Evolutionary conservation across 1,284 basidiomycete genomes (phyloP).

Genomic region (Papiliotrema flavescens): DNA sequence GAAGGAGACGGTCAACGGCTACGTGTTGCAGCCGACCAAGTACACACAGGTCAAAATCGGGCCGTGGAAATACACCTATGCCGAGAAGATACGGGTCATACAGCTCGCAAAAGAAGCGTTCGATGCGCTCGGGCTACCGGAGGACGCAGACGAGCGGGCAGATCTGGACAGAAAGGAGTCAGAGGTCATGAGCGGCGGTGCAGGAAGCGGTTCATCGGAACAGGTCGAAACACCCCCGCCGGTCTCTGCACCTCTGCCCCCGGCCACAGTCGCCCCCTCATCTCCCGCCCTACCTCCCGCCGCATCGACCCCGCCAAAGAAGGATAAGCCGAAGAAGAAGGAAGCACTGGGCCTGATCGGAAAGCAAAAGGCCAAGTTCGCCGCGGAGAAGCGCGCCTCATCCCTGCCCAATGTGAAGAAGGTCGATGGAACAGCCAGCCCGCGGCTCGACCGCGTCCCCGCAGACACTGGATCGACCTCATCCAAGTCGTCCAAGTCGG

Average conservation of each 20-base stretch:
- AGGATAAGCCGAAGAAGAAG: neutral
- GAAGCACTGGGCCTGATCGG: conserved; percentile 15
- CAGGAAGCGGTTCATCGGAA: neutral
- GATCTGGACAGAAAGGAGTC: conserved; percentile 34
- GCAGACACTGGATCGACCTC: too few relatives aligned
- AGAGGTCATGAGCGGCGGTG: conserved; percentile 33
- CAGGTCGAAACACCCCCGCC: neutral
- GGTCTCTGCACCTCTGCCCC: neutral
- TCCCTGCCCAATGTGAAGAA: conserved; percentile 20
- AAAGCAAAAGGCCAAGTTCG: conserved; percentile 29
- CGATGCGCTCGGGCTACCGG: conserved; percentile 34
- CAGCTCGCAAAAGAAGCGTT: conserved; percentile 36
- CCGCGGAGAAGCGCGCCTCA: conserved; percentile 20
- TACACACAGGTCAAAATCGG: conserved; percentile 46
- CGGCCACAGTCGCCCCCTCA: neutral
- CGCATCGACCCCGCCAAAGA: conserved; percentile 1
- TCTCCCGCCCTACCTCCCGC: neutral
- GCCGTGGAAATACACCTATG: conserved; percentile 37
- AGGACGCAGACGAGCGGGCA: conserved; percentile 35
- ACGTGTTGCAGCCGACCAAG: conserved; percentile 32
- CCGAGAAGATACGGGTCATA: conserved; percentile 33
- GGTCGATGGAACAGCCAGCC: conserved; percentile 11
- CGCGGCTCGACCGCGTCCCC: conserved; percentile 4
- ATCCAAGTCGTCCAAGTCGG: neutral
- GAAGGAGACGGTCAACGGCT: conserved; percentile 13